These are phyloP conservation scores for Clitopilus passeckerianus DNA, from an alignment of 768 basidiomycete species.

Conservation along the genomic window DNA sequence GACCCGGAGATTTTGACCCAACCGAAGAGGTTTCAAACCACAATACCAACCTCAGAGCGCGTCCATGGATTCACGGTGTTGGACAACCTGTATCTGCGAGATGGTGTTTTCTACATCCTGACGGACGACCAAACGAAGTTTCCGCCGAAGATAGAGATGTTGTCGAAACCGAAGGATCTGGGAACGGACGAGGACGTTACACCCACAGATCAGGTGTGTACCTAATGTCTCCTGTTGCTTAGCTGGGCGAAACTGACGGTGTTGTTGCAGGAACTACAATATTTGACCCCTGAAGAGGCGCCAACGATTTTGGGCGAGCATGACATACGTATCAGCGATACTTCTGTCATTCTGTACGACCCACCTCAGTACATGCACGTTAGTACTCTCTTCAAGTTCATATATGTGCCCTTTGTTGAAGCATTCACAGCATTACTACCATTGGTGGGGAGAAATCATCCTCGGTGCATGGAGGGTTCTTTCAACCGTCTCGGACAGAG, in stretches of 20 bases:
- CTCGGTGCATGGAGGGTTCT: slow-evolving; percentile 37
- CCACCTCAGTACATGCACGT: slow-evolving; percentile 20
- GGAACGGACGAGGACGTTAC: slow-evolving; percentile 15
- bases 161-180: slow-evolving; percentile 19
- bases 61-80: slow-evolving; percentile 74
- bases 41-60: slow-evolving; percentile 30
- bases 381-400: not conserved
- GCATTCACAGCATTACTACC: slow-evolving; percentile 34
- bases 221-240: not conserved
- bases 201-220: slow-evolving; percentile 25
- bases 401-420: not conserved
- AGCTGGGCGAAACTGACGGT: not conserved
- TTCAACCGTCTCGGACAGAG: slow-evolving; percentile 14
- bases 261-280: slow-evolving; percentile 21
- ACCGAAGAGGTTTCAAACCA: slow-evolving; percentile 13
- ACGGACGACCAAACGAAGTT: slow-evolving; percentile 33
- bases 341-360: slow-evolving; percentile 24
- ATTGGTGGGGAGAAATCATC: slow-evolving; percentile 44
- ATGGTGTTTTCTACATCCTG: slow-evolving; percentile 68
- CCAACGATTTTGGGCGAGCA: slow-evolving; percentile 15
- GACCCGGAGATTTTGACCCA: not conserved
- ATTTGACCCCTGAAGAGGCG: slow-evolving; percentile 15
- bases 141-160: slow-evolving; percentile 40
- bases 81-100: slow-evolving; percentile 66
- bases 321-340: slow-evolving; percentile 15